Base-by-base conservation (phyloP, 2,329 filamentous ascomycete genomes). In the Coniochaeta ligniaria region DNA sequence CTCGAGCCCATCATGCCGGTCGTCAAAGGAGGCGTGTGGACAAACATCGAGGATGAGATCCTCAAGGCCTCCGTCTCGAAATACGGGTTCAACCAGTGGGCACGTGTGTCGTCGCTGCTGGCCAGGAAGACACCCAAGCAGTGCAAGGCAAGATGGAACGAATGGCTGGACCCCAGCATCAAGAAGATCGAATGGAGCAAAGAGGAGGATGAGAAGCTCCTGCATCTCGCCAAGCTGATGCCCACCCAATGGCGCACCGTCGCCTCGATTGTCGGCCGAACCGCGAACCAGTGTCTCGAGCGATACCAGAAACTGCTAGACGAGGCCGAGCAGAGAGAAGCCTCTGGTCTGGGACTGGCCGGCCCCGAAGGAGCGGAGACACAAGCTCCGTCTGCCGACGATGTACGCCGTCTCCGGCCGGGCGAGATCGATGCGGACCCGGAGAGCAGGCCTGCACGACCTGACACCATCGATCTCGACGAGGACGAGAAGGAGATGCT, bases 401-500 rank as follows among this genome's bases (percentile, higher is more conserved):
- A 97, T 77, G 92, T 98, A 59, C 85, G 95, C 70, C 87, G 87
- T 67, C 76, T 99, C 72, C 87, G 91, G 67, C 94, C 95, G 6
- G 95, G 95, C 66, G 95, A 99, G 77, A 84, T 97, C 63, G 95
- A 99, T 69, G 93, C 94, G n/a, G 94, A 98, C 70, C 92, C 95
- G 11, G 95, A 99, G 76, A 95, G 90, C 67, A 97, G 97, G 74
- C 95, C 95, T 60, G 95, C 95, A 38, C 84, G 93, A 62, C 95
- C 95, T 43, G 95, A 99, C 74, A 97, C 95, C 6, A 95, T 99
- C 72, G 95, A 99, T 75, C 86, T 99, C 69, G 95, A 99, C 72
- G 95, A 99, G 73, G 95, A 99, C 72, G 95, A 99, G 76, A 98
- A 99, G 79, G 95, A 99, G 76, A 99, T 99, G 95, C 77, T 99